A percentile compares a stretch with the other conserved stretches of the same genome.
Conservation (phyloP, 495 filamentous ascomycete species). For the Tuber aestivum region DNA sequence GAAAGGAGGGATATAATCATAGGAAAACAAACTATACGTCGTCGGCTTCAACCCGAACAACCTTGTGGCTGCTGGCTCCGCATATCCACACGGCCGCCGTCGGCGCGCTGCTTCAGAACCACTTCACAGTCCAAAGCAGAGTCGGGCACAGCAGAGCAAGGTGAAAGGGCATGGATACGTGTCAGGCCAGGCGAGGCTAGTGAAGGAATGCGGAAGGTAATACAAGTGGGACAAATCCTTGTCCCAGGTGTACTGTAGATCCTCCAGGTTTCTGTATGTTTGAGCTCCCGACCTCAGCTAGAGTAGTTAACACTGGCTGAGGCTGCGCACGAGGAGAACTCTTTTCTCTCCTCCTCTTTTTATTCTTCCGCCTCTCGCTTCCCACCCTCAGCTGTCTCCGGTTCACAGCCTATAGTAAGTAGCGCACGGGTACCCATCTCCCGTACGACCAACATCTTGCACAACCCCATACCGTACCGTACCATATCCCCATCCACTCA, state of each 20-base stretch:
- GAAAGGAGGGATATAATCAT: neutral
- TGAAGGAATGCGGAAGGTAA: neutral
- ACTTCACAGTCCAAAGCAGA: neutral
- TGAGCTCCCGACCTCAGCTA: neutral
- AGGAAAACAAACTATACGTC: neutral
- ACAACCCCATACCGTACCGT: neutral
- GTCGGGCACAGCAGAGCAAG: neutral
- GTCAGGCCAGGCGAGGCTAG: neutral
- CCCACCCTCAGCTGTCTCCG: neutral
- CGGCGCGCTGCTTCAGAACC: neutral
- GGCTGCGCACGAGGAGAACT: neutral
- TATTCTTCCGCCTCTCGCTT: neutral
- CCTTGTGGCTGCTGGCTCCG: neutral
- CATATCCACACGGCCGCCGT: neutral
- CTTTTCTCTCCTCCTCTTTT: neutral
- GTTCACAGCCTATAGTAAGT: neutral
- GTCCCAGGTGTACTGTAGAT: neutral
- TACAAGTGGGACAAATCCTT: neutral
- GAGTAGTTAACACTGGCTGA: neutral
- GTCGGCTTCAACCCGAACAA: neutral
- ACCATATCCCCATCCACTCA: neutral
- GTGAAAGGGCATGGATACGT: neutral
- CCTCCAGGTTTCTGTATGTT: neutral
- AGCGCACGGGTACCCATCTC: neutral
- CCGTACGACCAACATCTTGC: neutral